Evolutionary conservation across 805 yeast genomes (phyloP).

Genomic region (Millerago galiae): DNA sequence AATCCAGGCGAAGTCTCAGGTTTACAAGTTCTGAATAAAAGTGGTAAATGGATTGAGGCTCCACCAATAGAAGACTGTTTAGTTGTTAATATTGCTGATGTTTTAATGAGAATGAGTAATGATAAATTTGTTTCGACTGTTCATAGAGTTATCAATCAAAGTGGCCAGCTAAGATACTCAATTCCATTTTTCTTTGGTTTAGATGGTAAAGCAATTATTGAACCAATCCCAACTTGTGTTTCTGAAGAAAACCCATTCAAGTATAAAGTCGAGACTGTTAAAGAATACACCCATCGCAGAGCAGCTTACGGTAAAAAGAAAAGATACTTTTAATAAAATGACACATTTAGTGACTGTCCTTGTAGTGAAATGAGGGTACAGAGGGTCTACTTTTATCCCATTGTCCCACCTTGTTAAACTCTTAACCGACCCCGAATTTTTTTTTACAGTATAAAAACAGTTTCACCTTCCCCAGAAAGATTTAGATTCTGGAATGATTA

Average conservation of each 20-base stretch:
- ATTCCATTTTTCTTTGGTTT: conserved; percentile 22
- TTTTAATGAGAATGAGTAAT: conserved; percentile 32
- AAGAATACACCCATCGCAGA: neutral
- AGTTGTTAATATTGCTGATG: conserved; percentile 32
- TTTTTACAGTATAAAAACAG: neutral
- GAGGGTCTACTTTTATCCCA: neutral
- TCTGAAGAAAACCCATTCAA: conserved; percentile 14
- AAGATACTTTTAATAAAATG: neutral
- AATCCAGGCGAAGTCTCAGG: conserved; percentile 32
- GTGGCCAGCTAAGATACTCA: conserved; percentile 16
- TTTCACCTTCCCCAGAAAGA: neutral
- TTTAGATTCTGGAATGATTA: neutral
- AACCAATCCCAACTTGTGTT: conserved; percentile 18
- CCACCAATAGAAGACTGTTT: neutral
- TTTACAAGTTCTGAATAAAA: conserved; percentile 29
- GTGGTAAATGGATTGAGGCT: conserved; percentile 23
- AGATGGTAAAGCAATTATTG: conserved; percentile 13
- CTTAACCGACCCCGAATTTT: neutral
- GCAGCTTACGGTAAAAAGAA: neutral
- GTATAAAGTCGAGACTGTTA: conserved; percentile 3
- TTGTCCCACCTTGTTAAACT: neutral
- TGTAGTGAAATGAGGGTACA: no score
- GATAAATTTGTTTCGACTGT: conserved; percentile 31
- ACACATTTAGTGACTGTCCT: no score
- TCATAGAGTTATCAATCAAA: conserved; percentile 31